Conservation (phyloP, 805 yeast species). For the Candida odintsovae region DNA sequence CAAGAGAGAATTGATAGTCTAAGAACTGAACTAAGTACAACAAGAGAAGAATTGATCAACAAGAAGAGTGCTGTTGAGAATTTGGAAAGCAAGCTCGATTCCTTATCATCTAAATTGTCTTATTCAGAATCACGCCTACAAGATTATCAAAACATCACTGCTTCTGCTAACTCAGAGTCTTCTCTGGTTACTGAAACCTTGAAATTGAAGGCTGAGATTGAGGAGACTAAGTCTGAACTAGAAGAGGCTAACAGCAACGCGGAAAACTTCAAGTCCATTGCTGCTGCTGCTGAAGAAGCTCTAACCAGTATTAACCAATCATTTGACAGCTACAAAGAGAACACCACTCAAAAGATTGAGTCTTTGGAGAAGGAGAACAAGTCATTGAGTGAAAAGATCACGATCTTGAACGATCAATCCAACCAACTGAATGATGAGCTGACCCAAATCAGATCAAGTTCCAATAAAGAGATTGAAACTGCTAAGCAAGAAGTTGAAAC, state of each 20-base stretch:
- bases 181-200: constrained; percentile 27
- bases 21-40: constrained; percentile 35
- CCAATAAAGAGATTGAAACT: constrained; percentile 16
- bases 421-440: constrained; percentile 27
- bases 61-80: constrained; percentile 36
- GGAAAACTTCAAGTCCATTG: constrained; percentile 56
- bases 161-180: constrained; percentile 21
- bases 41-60: constrained; percentile 36
- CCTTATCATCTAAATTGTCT: constrained; percentile 26
- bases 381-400: constrained; percentile 15
- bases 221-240: constrained; percentile 47
- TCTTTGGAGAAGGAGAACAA: constrained; percentile 18
- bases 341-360: constrained; percentile 14
- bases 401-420: constrained; percentile 27
- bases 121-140: constrained; percentile 25
- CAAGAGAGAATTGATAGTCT: constrained; percentile 58
- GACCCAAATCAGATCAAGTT: constrained; percentile 20
- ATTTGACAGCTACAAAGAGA: constrained; percentile 40
- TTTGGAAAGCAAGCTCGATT: constrained; percentile 32
- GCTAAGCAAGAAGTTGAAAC: constrained; percentile 14
- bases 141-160: constrained; percentile 25
- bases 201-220: constrained; percentile 33
- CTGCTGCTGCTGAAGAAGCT: constrained; percentile 63
- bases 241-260: constrained; percentile 51
- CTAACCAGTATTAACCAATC: constrained; percentile 47